Conservation (phyloP, 441 rosid species). For the Mallotus repandus region DNA sequence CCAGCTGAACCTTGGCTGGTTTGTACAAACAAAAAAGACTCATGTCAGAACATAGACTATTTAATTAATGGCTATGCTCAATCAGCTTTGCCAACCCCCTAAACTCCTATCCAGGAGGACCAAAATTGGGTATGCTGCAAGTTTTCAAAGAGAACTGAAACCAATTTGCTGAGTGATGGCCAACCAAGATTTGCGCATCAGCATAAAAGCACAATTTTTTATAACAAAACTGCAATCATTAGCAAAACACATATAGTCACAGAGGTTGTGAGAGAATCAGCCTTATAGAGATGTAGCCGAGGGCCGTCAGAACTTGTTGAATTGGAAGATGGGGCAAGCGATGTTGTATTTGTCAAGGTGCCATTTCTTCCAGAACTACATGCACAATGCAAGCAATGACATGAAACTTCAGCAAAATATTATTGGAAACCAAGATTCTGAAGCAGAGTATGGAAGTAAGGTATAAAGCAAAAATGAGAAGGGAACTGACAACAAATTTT, state of each 20-base stretch:
- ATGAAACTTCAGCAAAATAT: conserved; percentile 18
- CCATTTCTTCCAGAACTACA: conserved; percentile 70
- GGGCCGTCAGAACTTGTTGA: conserved; percentile 58
- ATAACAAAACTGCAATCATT: conserved; percentile 44
- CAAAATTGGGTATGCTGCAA: conserved; percentile 62
- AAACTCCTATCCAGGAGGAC: conserved; percentile 34
- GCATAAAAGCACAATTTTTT: conserved; percentile 26
- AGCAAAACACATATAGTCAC: conserved; percentile 44
- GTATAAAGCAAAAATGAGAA: background rate
- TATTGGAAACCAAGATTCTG: conserved; percentile 4
- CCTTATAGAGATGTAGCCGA: conserved; percentile 26
- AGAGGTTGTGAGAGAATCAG: conserved; percentile 45
- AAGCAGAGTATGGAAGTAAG: conserved; percentile 1
- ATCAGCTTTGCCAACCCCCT: conserved; percentile 33
- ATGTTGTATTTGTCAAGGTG: conserved; percentile 57
- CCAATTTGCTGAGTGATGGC: conserved; percentile 15
- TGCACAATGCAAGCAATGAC: conserved; percentile 10
- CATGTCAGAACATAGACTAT: conserved; percentile 26
- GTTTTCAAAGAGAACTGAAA: conserved; percentile 25
- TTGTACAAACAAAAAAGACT: conserved; percentile 26
- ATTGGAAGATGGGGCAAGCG: conserved; percentile 79
- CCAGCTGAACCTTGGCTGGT: conserved; percentile 28
- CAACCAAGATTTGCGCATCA: conserved; percentile 13
- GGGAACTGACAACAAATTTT: background rate
- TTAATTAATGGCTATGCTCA: conserved; percentile 26